These are phyloP conservation scores for Cyphellophora europaea DNA, from an alignment of 2,329 filamentous ascomycete species.

Conservation along the genomic window DNA sequence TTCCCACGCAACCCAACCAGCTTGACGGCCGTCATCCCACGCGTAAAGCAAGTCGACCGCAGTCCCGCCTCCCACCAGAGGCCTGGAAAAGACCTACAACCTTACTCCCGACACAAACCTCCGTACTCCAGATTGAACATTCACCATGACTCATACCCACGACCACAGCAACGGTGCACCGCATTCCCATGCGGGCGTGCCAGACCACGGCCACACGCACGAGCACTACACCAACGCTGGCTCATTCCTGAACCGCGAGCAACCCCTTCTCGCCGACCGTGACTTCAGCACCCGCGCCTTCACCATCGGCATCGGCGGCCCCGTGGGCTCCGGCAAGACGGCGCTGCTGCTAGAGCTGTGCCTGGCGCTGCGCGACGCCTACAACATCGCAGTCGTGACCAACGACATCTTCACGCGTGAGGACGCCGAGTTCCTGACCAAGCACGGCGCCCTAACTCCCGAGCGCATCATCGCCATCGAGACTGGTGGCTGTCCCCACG, in stretches of 20 bases:
- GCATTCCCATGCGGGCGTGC: slow-evolving; percentile 45
- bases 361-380: slow-evolving; percentile 66
- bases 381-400: slow-evolving; percentile 88
- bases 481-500: slow-evolving; percentile 93
- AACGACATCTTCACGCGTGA: slow-evolving; percentile 45
- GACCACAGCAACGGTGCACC: slow-evolving; percentile 31
- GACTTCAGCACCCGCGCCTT: slow-evolving; percentile 86
- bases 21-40: no score
- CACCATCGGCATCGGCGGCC: slow-evolving; percentile 94
- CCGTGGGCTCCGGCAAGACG: slow-evolving; percentile 94
- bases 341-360: slow-evolving; percentile 93
- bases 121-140: no score
- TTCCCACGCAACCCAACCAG: no score
- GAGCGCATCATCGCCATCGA: slow-evolving; percentile 88
- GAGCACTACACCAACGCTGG: slow-evolving; percentile 92
- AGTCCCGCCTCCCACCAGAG: no score
- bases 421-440: slow-evolving; percentile 94
- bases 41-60: no score
- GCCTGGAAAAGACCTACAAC: no score
- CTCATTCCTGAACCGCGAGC: slow-evolving; percentile 79
- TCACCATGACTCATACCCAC: slow-evolving; percentile 22
- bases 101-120: no score
- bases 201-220: slow-evolving; percentile 86
- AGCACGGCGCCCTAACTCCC: slow-evolving; percentile 71
- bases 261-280: slow-evolving; percentile 83